A percentile compares a stretch with the other conserved stretches of the same genome.
Evolutionary conservation across 2,329 filamentous ascomycete species (phyloP).

Genomic region (Penicillium glabrum): DNA sequence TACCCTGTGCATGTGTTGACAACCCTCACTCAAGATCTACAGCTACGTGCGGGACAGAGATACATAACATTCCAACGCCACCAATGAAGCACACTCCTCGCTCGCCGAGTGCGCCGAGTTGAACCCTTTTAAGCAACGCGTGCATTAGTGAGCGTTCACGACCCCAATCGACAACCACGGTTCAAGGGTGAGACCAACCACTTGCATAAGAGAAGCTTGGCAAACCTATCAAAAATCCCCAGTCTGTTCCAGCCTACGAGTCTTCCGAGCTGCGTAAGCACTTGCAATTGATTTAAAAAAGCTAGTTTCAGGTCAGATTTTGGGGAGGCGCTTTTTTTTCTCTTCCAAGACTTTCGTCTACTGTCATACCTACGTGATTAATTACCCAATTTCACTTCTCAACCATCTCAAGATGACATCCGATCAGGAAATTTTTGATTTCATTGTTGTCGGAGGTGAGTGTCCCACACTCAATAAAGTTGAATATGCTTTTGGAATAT

Average conservation of each 20-base stretch:
- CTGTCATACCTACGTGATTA: background rate
- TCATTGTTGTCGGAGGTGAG: conserved; percentile 1
- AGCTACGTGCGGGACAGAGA: background rate
- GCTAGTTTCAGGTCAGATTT: background rate
- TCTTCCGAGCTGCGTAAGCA: background rate
- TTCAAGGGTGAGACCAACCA: background rate
- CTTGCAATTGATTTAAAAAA: background rate
- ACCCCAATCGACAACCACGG: too few relatives aligned
- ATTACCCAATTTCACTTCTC: background rate
- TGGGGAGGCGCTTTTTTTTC: background rate
- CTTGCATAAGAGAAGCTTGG: background rate
- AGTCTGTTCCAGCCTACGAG: background rate
- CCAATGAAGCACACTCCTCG: background rate
- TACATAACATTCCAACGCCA: background rate
- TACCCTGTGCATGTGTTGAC: background rate
- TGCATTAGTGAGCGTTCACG: background rate
- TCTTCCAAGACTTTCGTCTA: too few relatives aligned
- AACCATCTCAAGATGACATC: background rate
- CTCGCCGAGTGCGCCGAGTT: background rate
- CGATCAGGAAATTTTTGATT: background rate
- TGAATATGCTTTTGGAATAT: background rate
- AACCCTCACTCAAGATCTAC: background rate
- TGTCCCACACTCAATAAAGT: background rate
- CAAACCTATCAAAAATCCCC: background rate
- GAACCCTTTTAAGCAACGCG: too few relatives aligned